Evolutionary conservation across 805 yeast genomes (phyloP), one percentile per base, ranked within the genome.

Genomic region (Zygosaccharomyces rouxii): DNA sequence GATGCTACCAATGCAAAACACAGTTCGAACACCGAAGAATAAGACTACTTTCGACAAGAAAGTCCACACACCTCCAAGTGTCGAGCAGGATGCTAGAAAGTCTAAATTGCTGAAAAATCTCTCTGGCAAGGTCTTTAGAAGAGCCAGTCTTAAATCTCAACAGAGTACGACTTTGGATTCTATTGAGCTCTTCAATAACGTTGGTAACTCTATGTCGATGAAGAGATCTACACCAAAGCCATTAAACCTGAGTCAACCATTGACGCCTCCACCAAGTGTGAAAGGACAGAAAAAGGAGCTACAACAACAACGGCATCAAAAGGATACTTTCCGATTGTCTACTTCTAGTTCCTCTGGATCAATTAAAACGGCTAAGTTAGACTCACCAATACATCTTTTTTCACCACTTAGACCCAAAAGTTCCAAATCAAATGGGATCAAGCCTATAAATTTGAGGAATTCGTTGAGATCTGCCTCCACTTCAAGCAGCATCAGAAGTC

Each of bases 41-140:
- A 44, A 38, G 10, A 33, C 23, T 5, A 29, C 29, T 6, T 37
- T 35, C 9, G 51, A 51, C 18, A 61, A 62, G 49, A 55, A 54
- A 21, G 43, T 62, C 5, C 70, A 65, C 44, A 63, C 69, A 2
- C 70, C 70, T n/a, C 70, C 70, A 22, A 64, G 65, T 44, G 47
- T 56, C 9, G 61, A 55, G 33, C 51, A 38, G 38, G 62, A 56
- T 5, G 31, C 30, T 4, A 48, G 46, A 14, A 52, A 33, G n/a
- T 46, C 59, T 2, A 63, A 65, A 45, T 51, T 63, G 23, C 44
- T 63, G 6, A 62, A 54, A 47, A 52, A 59, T 23, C 35, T 64
- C 1, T 60, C 69, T 7, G 63, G 63, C 7, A 61, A 52, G 22
- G 60, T 60, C 1, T 57, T 62, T 35, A 53, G 56, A 28, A 56